Evolutionary conservation across 2,329 filamentous ascomycete genomes (phyloP).

Genomic region (Cercospora berteroae): DNA sequence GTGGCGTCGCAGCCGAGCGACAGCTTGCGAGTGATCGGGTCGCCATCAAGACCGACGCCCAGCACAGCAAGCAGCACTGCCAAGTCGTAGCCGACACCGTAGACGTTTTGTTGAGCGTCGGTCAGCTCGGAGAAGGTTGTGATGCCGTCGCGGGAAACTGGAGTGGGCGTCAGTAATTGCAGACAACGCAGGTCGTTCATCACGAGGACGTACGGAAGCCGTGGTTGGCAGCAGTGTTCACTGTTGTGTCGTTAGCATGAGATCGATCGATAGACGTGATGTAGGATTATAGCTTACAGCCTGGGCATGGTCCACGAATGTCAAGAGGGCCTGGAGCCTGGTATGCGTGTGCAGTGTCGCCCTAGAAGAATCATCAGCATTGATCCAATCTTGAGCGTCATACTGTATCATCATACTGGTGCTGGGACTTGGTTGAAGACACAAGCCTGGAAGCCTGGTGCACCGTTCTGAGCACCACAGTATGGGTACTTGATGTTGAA

Average conservation of each 20-base stretch:
- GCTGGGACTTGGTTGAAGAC: slow-evolving; percentile 35
- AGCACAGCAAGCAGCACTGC: slow-evolving; percentile 43
- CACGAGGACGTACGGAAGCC: slow-evolving; percentile 12
- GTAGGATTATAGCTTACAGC: background rate
- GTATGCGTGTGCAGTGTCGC: slow-evolving; percentile 43
- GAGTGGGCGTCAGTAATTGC: background rate
- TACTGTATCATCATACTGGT: slow-evolving; percentile 31
- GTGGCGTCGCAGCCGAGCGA: slow-evolving; percentile 49
- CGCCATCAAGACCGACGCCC: slow-evolving; percentile 44
- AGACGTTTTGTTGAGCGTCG: slow-evolving; percentile 47
- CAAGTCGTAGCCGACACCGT: slow-evolving; percentile 48
- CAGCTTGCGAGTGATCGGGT: slow-evolving; percentile 44
- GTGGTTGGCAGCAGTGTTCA: slow-evolving; percentile 46
- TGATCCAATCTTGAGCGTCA: too few relatives aligned
- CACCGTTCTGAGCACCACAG: slow-evolving; percentile 42
- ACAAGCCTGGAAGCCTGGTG: slow-evolving; percentile 44
- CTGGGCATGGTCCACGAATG: slow-evolving; percentile 41
- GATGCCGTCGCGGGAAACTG: slow-evolving; percentile 41
- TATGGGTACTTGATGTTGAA: slow-evolving; percentile 38
- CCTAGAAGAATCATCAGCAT: slow-evolving; percentile 23
- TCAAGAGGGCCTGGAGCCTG: slow-evolving; percentile 40
- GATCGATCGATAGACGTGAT: background rate
- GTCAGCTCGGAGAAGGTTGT: slow-evolving; percentile 43
- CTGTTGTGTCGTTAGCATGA: background rate
- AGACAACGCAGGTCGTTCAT: slow-evolving; percentile 7